phyloP scores from a whole-genome alignment of 352 stramenopile genomes.

The Globisporangium irregulare region DNA sequence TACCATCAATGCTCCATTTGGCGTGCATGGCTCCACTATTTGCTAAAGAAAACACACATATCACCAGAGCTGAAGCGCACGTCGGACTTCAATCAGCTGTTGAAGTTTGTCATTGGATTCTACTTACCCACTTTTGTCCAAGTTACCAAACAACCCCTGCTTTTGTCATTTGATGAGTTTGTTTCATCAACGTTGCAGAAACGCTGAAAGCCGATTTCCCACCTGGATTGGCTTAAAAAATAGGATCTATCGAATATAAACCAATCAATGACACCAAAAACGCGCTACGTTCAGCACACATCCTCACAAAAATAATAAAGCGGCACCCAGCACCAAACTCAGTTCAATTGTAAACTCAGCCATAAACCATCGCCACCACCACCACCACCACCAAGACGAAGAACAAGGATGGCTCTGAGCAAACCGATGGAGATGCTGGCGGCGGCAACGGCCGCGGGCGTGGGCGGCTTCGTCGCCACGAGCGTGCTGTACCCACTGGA shows the following conservation, averaged over 20 bases:
- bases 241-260: neutral
- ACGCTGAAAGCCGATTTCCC: neutral
- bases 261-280: neutral
- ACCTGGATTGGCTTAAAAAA: neutral
- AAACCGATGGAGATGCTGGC: constrained; percentile 85
- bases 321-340: neutral
- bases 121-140: neutral
- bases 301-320: neutral
- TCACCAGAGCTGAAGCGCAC: neutral
- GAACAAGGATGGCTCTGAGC: constrained; percentile 51
- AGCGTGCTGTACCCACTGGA: constrained; percentile 82
- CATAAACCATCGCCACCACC: neutral
- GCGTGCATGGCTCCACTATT: no score
- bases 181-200: neutral
- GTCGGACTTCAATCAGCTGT: neutral
- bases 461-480: constrained; percentile 76
- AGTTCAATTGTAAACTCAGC: neutral
- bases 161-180: neutral
- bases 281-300: neutral
- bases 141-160: neutral
- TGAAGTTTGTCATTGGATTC: neutral
- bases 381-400: neutral
- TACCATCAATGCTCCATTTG: no score
- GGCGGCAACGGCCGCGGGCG: constrained; percentile 66
- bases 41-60: no score